phyloP scores from a whole-genome alignment of 2,329 filamentous ascomycete species.

The Emmonsia crescens region DNA sequence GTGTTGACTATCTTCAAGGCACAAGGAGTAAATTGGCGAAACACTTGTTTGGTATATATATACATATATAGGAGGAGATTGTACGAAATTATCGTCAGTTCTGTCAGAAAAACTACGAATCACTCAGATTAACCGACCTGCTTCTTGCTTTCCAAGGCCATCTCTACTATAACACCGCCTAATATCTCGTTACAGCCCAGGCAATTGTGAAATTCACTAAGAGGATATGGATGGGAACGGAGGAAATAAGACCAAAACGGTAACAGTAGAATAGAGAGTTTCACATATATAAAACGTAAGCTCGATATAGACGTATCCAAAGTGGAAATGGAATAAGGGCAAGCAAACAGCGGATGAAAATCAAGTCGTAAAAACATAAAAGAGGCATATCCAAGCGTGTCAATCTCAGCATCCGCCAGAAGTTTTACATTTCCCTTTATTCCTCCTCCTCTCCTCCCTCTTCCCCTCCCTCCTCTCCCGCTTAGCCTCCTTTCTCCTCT shows the following conservation, averaged over 20 bases:
- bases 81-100: not conserved
- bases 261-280: not conserved
- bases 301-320: not conserved
- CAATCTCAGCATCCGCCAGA: not conserved
- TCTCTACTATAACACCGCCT: not conserved
- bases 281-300: not conserved
- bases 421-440: conserved; percentile 1
- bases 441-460: conserved; percentile 9
- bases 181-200: not conserved
- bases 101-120: not conserved
- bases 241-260: not conserved
- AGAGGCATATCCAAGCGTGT: not conserved
- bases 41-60: not conserved
- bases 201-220: not conserved
- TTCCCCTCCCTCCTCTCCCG: conserved; percentile 3
- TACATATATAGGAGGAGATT: not conserved
- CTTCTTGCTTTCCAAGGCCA: not conserved
- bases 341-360: not conserved
- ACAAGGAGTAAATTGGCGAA: not conserved
- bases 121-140: not conserved
- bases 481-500: conserved; percentile 12
- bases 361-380: not conserved
- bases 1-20: not conserved
- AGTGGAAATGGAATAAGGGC: not conserved
- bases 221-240: not conserved